Evolutionary conservation across 2,329 filamentous ascomycete genomes (phyloP).

Genomic region (Penicillium sp.): DNA sequence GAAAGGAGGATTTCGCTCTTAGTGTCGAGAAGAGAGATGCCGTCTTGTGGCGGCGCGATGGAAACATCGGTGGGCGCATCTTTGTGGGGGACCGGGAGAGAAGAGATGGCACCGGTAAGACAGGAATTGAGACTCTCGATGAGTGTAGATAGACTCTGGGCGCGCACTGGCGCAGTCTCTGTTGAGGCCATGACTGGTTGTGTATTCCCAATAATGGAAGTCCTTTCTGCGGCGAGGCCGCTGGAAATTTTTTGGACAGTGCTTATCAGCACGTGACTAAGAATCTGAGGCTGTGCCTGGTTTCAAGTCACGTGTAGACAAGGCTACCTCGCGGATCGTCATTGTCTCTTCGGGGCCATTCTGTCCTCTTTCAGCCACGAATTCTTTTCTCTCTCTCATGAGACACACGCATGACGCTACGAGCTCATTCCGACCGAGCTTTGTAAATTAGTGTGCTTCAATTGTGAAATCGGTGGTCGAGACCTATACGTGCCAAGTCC

Average conservation of each 20-base stretch:
- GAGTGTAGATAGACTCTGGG: constrained; percentile 34
- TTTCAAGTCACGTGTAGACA: neutral
- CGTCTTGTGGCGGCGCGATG: constrained; percentile 75
- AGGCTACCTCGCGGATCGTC: constrained; percentile 5
- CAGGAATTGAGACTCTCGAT: constrained; percentile 42
- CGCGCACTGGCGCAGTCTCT: constrained; percentile 27
- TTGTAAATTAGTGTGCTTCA: constrained; percentile 1
- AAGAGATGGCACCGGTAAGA: constrained; percentile 39
- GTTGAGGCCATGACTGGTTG: constrained; percentile 32
- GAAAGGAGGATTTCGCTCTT: constrained; percentile 98
- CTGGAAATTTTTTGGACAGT: constrained; percentile 11
- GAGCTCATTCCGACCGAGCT: neutral
- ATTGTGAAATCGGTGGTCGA: constrained; percentile 1
- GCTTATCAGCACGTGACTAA: constrained; percentile 17
- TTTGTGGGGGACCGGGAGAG: constrained; percentile 39
- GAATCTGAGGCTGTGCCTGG: neutral
- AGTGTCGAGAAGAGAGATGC: constrained; percentile 90
- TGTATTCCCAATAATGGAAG: too few relatives aligned
- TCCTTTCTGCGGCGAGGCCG: neutral
- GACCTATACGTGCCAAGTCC: neutral
- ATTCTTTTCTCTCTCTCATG: neutral
- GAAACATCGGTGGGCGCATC: constrained; percentile 62
- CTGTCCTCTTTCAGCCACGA: constrained; percentile 10
- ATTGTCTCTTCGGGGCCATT: constrained; percentile 6
- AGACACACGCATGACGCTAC: neutral